A percentile compares a stretch with the other conserved stretches of the same genome.
Evolutionary conservation across 225 moss, liverwort and hornwort species (phyloP).

Genomic region (Physcomitrellopsis africana): DNA sequence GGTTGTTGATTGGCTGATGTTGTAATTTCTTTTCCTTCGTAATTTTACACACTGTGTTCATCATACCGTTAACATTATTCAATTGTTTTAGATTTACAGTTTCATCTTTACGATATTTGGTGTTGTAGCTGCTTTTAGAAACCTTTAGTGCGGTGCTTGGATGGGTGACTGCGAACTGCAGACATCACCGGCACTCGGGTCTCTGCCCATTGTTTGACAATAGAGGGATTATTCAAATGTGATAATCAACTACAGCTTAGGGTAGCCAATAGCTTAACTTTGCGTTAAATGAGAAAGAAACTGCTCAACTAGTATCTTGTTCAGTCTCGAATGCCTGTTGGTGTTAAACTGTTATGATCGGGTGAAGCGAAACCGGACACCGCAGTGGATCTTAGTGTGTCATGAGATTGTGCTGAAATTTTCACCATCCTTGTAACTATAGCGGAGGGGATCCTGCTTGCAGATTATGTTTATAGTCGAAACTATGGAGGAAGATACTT

Average conservation of each 20-base stretch:
- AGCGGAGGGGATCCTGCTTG: background rate
- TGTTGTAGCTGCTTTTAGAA: too few species aligned
- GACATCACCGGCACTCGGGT: background rate
- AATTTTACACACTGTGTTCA: too few species aligned
- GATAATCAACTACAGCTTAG: background rate
- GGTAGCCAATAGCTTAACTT: background rate
- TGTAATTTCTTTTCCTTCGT: too few species aligned
- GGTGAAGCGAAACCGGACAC: background rate
- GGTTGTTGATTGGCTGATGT: too few species aligned
- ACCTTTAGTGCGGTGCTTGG: too few species aligned
- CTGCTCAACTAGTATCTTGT: background rate
- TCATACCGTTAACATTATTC: too few species aligned
- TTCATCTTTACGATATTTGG: too few species aligned
- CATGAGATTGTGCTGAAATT: background rate
- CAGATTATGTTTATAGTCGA: conserved; percentile 9
- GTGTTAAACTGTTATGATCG: background rate
- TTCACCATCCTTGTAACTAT: background rate
- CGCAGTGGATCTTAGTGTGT: background rate
- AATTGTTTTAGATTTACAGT: too few species aligned
- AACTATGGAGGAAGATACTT: conserved; percentile 15
- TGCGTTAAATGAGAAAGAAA: background rate
- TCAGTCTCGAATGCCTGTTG: background rate
- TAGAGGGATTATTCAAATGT: too few species aligned
- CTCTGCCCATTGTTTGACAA: background rate
- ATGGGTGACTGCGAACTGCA: too few species aligned